These are phyloP conservation scores for Camellia sinensis DNA, from an alignment of 148 eudicot genomes.

Conservation along the genomic window DNA sequence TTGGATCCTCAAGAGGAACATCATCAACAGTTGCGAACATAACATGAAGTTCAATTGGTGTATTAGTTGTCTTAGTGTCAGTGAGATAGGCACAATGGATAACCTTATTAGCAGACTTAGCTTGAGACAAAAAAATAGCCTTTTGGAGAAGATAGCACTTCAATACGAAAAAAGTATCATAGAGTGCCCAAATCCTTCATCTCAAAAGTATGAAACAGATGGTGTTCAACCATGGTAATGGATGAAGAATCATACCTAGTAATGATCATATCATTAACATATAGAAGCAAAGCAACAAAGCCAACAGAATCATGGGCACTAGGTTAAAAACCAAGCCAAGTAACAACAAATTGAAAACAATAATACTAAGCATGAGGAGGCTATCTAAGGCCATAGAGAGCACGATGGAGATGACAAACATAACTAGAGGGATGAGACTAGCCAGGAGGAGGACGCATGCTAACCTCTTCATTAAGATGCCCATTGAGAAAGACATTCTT, in stretches of 20 bases:
- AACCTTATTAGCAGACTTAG: background rate
- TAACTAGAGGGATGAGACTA: background rate
- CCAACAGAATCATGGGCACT: background rate
- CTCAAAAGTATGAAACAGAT: background rate
- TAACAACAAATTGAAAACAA: background rate
- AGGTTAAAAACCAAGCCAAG: background rate
- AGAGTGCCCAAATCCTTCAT: background rate
- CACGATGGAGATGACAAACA: background rate
- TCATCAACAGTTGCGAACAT: background rate
- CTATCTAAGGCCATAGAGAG: background rate
- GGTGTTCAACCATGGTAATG: background rate
- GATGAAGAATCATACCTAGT: background rate
- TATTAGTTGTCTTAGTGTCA: background rate
- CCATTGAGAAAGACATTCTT: background rate
- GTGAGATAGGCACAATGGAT: background rate
- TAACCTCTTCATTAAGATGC: slow-evolving; percentile 2
- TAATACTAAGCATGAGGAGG: slow-evolving; percentile 1
- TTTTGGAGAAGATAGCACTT: background rate
- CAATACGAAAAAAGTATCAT: background rate
- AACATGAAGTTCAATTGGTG: background rate
- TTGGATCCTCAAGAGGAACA: background rate
- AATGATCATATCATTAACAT: background rate
- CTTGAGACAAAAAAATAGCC: background rate
- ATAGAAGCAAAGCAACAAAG: background rate
- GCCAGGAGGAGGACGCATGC: background rate